phyloP scores from a whole-genome alignment of 2,329 filamentous ascomycete species.

The Arthrobotrys musiformis region DNA sequence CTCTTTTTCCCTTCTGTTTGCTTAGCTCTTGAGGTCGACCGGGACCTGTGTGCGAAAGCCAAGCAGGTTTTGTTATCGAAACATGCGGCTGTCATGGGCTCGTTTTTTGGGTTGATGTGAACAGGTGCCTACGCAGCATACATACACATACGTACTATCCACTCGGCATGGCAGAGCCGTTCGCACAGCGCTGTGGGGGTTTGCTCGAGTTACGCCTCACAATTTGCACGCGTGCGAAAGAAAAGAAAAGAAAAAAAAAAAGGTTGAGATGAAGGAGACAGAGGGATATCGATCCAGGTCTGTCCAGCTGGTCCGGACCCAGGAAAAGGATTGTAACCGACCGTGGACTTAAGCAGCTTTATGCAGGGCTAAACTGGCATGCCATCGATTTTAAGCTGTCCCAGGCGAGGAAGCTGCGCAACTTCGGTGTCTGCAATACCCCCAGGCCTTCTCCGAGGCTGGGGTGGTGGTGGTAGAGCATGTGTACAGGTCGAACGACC shows the following conservation, averaged over 20 bases:
- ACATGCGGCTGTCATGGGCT: slow-evolving; percentile 55
- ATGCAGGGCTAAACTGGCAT: slow-evolving; percentile 41
- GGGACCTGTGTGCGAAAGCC: neutral
- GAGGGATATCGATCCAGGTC: too few species aligned
- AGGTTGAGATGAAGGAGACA: too few species aligned
- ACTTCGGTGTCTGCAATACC: slow-evolving; percentile 7
- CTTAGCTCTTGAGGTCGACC: neutral
- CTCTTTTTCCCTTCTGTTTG: too few species aligned
- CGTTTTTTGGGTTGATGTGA: slow-evolving; percentile 31
- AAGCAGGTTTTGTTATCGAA: slow-evolving; percentile 22
- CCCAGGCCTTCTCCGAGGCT: slow-evolving; percentile 48
- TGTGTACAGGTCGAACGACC: slow-evolving; percentile 55
- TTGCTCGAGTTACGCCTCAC: neutral
- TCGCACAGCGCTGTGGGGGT: slow-evolving; percentile 46
- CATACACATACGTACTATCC: too few species aligned
- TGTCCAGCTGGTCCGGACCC: neutral
- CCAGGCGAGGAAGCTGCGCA: slow-evolving; percentile 52
- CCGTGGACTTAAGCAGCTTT: slow-evolving; percentile 50
- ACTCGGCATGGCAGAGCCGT: slow-evolving; percentile 37
- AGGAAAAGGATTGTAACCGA: slow-evolving; percentile 29
- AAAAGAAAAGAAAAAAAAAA: neutral
- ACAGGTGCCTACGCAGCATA: too few species aligned
- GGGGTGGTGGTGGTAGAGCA: slow-evolving; percentile 46
- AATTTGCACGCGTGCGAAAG: too few species aligned
- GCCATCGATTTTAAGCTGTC: slow-evolving; percentile 46